Evolutionary conservation across 192 early-diverging fungal species (phyloP), one percentile per base, ranked within the genome.

Genomic region (Coemansia nantahalensis): DNA sequence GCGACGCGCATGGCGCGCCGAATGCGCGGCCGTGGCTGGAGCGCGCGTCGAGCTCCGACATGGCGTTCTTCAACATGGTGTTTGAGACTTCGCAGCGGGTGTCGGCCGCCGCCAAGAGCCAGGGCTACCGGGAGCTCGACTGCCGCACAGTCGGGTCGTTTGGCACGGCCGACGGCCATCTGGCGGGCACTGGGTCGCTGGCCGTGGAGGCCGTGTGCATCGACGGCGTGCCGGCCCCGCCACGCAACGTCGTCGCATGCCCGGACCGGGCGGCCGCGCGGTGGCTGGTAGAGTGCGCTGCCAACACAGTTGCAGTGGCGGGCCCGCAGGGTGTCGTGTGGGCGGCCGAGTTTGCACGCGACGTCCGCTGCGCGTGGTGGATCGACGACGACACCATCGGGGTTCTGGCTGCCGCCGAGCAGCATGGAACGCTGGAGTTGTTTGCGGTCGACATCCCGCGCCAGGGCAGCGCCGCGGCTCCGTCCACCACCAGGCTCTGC

Each of bases 21-120:
- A n/a, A n/a, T n/a, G n/a, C 45, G 12, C 60, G 68, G 28, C 18
- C 26, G 18, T 62, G 41, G 57, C 57, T 72, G n/a, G 48, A 55
- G 13, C 45, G 68, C 2, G 56, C 56, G 21, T 53, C 47, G 5
- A 72, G 68, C 40, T 72, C 68, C 0, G 68, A 72, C 36, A 32
- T 54, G 7, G 61, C 41, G 16, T 65, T 72, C n/a, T 59, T 61
- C 26, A 58, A 65, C 48, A 65, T 59, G 52, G 68, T 48, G 7
- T 48, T 65, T 9, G 68, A 72, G 14, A 48, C 38, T n/a, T 14
- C 54, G 15, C 48, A 50, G 17, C 26, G 26, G 26, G 26, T 9
- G 28, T 2, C 22, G 26, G 21, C 15, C 48, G 48, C 21, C 9
- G 22, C 15, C 28, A n/a, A 14, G 30, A 15, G 26, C 22, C 48